Base-by-base conservation (phyloP, 345 rosid species). In the Erysimum cheiranthoides region DNA sequence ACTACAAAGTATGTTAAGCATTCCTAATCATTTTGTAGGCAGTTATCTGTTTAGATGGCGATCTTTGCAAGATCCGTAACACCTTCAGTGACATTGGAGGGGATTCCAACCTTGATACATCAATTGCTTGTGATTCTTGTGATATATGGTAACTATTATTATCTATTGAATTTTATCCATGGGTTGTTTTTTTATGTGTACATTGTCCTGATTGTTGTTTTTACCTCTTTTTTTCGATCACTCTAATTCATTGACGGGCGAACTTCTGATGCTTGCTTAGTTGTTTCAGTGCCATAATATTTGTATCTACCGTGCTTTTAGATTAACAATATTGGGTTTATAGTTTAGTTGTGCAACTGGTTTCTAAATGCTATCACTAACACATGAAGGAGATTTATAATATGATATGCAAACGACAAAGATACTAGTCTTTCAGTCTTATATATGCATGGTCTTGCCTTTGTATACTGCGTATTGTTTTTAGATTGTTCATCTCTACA, bases 71-170 rank as follows among this genome's bases (percentile, higher is more conserved):
- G 85, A 82, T 95, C 69, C 88, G 94, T 70, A 79, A 82, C 77
- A 86, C 81, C 70, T 78, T 86, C 18, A 61, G 71, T 46, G 69
- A 49, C 74, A 61, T 86, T 73, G 91, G 84, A 56, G 96, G 81
- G 65, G 91, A 83, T 77, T 83, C 89, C 27, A 74, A 64, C 85
- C 87, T 89, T 16, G 98, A 95, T 82, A 95, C 99, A 65, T 95
- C 99, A 72, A 95, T 92, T 84, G 99, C 99, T 58, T 95, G 99
- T 63, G 99, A 95, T 84, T 90, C 97, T 39, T 95, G 99, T 83
- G 99, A 95, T 67, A 73, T 80, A 71, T 95, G 99, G 99, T 95
- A 89, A 83, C 16, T 66, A 49, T 59, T 35, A 42, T 72, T 54
- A 34, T 50, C 64, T 66, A 64, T 78, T 56, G 27, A 70, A 38